Percentiles rank a stretch among this genome's conserved stretches.
phyloP scores from a whole-genome alignment of 169 alveolate species.

The Plasmodium sp. region DNA sequence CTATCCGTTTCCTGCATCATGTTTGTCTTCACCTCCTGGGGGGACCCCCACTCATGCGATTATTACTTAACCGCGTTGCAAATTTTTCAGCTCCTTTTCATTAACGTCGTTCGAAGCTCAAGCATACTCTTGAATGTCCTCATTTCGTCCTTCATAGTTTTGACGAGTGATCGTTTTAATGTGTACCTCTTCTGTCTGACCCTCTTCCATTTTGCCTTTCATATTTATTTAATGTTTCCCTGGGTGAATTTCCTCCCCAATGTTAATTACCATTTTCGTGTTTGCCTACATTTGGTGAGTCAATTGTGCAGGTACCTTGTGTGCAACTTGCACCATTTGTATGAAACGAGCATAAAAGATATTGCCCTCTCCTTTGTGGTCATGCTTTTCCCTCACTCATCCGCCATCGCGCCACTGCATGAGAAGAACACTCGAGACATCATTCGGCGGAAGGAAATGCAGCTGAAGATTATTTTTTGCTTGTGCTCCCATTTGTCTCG shows the following conservation, averaged over 20 bases:
- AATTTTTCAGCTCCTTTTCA: slow-evolving; percentile 12
- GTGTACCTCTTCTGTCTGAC: slow-evolving; percentile 1
- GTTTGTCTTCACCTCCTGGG: slow-evolving; percentile 16
- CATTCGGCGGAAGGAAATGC: slow-evolving; percentile 26
- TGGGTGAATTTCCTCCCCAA: slow-evolving; percentile 18
- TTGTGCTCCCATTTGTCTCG: slow-evolving; percentile 42
- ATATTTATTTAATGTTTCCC: slow-evolving; percentile 58
- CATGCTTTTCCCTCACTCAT: background rate
- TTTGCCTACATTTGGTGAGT: background rate
- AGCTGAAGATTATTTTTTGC: slow-evolving; percentile 54
- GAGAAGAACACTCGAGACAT: slow-evolving; percentile 9
- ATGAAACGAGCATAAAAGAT: slow-evolving; percentile 48
- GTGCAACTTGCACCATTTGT: slow-evolving; percentile 13
- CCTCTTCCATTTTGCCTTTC: slow-evolving; percentile 25
- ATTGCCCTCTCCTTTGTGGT: slow-evolving; percentile 21
- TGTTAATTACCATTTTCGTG: slow-evolving; percentile 29
- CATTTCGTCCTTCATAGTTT: slow-evolving; percentile 49
- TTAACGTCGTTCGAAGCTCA: slow-evolving; percentile 35
- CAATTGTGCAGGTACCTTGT: background rate
- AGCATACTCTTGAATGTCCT: slow-evolving; percentile 33
- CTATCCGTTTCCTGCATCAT: slow-evolving; percentile 28
- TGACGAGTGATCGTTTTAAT: slow-evolving; percentile 17
- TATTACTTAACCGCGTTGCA: slow-evolving; percentile 5
- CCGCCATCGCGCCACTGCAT: background rate
- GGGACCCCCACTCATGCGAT: background rate